Evolutionary conservation across 495 filamentous ascomycete genomes (phyloP).

Genomic region (Penicillium lagena): DNA sequence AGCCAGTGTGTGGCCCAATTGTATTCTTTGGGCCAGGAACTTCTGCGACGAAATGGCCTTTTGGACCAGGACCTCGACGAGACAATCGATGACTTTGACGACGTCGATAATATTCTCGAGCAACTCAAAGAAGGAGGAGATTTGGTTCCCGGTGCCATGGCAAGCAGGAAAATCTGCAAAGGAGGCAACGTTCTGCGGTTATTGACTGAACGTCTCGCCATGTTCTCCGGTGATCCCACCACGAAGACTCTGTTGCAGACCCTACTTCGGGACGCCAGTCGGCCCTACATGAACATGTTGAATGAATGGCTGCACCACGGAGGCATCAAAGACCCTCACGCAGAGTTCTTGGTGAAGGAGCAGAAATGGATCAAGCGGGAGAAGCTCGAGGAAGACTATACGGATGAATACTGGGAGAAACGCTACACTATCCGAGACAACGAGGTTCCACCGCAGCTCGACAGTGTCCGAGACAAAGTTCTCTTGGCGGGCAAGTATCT

Average conservation of each 20-base stretch:
- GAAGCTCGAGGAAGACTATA: constrained; percentile 89
- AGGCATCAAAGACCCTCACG: constrained; percentile 88
- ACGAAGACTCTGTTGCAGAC: constrained; percentile 73
- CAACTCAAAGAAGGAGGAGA: constrained; percentile 74
- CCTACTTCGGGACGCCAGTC: constrained; percentile 78
- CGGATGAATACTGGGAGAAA: constrained; percentile 98
- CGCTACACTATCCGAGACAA: constrained; percentile 88
- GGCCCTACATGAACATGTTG: constrained; percentile 95
- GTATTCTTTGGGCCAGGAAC: constrained; percentile 78
- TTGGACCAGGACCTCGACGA: constrained; percentile 83
- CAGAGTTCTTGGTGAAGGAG: constrained; percentile 91
- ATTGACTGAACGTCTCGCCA: constrained; percentile 73
- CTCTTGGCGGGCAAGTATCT: constrained; percentile 94
- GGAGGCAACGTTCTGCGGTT: constrained; percentile 84
- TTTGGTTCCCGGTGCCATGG: constrained; percentile 65
- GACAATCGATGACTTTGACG: constrained; percentile 71
- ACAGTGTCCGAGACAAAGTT: constrained; percentile 88
- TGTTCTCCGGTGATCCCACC: constrained; percentile 88
- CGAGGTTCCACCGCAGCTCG: constrained; percentile 88
- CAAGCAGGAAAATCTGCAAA: constrained; percentile 87
- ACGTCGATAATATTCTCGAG: constrained; percentile 85
- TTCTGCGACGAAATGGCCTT: constrained; percentile 79
- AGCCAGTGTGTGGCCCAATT: constrained; percentile 84
- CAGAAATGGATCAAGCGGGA: constrained; percentile 92
- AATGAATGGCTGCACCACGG: constrained; percentile 99